A percentile compares a stretch with the other conserved stretches of the same genome.
Conservation (phyloP, 805 yeast genomes). For the Candida stauntonica region DNA sequence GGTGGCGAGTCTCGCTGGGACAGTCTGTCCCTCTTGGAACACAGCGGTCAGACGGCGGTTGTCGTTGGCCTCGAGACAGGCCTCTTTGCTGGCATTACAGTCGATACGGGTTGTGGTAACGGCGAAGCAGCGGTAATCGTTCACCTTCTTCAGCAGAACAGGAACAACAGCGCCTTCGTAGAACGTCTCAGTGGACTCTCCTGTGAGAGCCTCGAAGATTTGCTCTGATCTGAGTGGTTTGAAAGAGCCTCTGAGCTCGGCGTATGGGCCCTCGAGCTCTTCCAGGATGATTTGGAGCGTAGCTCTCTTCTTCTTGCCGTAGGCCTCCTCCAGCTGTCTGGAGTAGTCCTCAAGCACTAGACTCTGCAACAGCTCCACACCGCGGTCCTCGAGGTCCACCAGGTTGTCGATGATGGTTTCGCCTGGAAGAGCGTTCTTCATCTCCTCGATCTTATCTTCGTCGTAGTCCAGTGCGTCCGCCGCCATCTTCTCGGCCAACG, state of each 20-base stretch:
- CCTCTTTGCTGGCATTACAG: constrained; percentile 43
- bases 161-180: constrained; percentile 70
- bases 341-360: constrained; percentile 90
- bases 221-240: constrained; percentile 61
- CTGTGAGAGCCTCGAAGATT: constrained; percentile 84
- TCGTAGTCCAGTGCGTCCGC: constrained; percentile 95
- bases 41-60: constrained; percentile 37
- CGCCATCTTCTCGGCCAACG: constrained; percentile 93
- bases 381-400: constrained; percentile 53
- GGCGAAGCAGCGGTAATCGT: constrained; percentile 39
- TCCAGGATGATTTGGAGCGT: constrained; percentile 80
- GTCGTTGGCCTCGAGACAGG: constrained; percentile 36
- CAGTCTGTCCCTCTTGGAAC: constrained; percentile 67
- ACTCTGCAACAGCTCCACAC: constrained; percentile 73
- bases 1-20: constrained; percentile 71
- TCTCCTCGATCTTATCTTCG: constrained; percentile 83
- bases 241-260: constrained; percentile 76
- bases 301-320: constrained; percentile 68
- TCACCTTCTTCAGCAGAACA: constrained; percentile 63
- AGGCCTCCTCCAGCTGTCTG: constrained; percentile 72
- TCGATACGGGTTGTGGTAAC: constrained; percentile 60
- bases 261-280: constrained; percentile 84
- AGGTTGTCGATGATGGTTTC: constrained; percentile 64
- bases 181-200: constrained; percentile 72
- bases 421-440: constrained; percentile 65